phyloP scores from a whole-genome alignment of 176 grass and related monocot genomes.

The Eragrostis curvula region DNA sequence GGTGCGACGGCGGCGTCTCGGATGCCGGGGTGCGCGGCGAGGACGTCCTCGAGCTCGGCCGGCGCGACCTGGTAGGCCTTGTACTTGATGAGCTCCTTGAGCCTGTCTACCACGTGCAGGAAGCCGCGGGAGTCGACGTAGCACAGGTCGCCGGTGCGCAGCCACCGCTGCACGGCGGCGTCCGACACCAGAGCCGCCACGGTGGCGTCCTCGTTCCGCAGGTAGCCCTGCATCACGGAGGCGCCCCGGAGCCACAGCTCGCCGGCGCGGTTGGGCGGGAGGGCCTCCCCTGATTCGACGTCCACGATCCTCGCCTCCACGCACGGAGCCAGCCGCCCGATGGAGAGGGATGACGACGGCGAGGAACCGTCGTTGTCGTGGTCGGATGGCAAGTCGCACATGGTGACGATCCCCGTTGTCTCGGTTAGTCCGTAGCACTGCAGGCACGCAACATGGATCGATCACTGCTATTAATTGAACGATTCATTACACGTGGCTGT shows the following conservation, averaged over 20 bases:
- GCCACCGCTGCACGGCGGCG: conserved; percentile 37
- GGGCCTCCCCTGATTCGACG: conserved; percentile 30
- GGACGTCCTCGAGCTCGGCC: conserved; percentile 58
- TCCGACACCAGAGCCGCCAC: conserved; percentile 26
- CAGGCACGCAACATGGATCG: not conserved
- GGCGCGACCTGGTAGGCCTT: conserved; percentile 74
- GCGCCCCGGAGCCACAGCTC: conserved; percentile 57
- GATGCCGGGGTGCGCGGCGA: conserved; percentile 42
- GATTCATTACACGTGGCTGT: too few relatives aligned
- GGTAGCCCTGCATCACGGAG: conserved; percentile 55
- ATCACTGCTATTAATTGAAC: too few relatives aligned
- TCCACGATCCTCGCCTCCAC: conserved; percentile 55
- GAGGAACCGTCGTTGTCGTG: not conserved
- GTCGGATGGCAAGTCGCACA: conserved; percentile 29
- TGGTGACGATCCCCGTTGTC: conserved; percentile 40
- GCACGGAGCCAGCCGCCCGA: conserved; percentile 48
- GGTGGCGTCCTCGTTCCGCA: conserved; percentile 52
- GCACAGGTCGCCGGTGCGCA: conserved; percentile 62
- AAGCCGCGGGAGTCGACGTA: conserved; percentile 45
- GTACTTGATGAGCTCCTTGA: conserved; percentile 71
- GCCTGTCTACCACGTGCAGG: conserved; percentile 57
- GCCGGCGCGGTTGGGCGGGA: conserved; percentile 35
- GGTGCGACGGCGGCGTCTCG: conserved; percentile 55
- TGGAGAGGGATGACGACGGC: not conserved
- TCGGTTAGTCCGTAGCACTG: conserved; percentile 65